Percentiles rank a stretch among this genome's conserved stretches.
Conservation (phyloP, 2,329 filamentous ascomycete species). For the Phoma herbarum region DNA sequence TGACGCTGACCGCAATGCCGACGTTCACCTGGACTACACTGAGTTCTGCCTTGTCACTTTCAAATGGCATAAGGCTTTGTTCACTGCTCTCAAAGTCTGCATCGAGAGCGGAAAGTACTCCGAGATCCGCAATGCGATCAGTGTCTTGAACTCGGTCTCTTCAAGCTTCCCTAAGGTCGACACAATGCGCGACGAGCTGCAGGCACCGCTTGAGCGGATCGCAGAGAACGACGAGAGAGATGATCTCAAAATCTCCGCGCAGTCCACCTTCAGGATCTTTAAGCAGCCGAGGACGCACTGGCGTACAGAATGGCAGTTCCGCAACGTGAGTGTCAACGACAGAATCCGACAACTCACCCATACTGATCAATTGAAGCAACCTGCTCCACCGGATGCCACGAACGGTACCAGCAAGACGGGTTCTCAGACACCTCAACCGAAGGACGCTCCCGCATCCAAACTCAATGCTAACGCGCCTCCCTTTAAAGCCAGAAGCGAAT, state of each 20-base stretch:
- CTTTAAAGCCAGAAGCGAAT: conserved; percentile 64
- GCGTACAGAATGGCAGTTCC: conserved; percentile 79
- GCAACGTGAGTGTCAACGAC: conserved; percentile 61
- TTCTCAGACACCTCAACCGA: conserved; percentile 55
- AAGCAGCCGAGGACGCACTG: conserved; percentile 72
- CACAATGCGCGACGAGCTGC: conserved; percentile 78
- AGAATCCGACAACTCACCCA: neutral
- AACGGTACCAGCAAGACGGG: conserved; percentile 44
- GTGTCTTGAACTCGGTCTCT: conserved; percentile 80
- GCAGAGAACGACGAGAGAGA: conserved; percentile 67
- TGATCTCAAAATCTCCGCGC: conserved; percentile 78
- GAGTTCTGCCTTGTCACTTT: conserved; percentile 86
- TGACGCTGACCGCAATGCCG: conserved; percentile 74
- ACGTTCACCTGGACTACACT: conserved; percentile 79
- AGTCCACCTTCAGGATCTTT: conserved; percentile 74
- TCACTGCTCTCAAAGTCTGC: conserved; percentile 80
- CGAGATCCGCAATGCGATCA: conserved; percentile 96
- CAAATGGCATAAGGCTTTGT: conserved; percentile 88
- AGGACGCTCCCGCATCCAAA: conserved; percentile 50
- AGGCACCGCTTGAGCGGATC: conserved; percentile 71
- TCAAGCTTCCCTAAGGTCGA: conserved; percentile 88
- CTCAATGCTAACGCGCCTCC: conserved; percentile 67
- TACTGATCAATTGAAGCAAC: conserved; percentile 31
- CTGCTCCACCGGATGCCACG: conserved; percentile 31
- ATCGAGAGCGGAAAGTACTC: conserved; percentile 89